Percentiles rank a stretch among this genome's conserved stretches.
Conservation (phyloP, 2,329 filamentous ascomycete species). For the Tolypocladium inflatum region DNA sequence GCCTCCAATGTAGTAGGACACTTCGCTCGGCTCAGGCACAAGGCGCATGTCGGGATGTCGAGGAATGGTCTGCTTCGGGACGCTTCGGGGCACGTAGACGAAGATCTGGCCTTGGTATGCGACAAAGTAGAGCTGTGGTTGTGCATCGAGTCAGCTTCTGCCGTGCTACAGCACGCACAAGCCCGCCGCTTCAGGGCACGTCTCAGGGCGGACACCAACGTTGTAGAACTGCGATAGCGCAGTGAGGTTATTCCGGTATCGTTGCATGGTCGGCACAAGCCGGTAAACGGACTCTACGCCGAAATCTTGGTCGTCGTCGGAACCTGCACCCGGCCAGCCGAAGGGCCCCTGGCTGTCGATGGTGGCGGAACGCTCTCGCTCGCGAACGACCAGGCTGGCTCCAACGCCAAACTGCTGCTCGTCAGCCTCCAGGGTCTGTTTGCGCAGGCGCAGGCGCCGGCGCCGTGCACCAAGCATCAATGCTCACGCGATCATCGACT, state of each 20-base stretch:
- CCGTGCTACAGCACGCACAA: neutral
- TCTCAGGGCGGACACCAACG: slow-evolving; percentile 18
- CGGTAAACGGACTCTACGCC: slow-evolving; percentile 15
- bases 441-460: neutral
- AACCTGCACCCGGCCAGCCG: slow-evolving; percentile 16
- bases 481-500: slow-evolving; percentile 24
- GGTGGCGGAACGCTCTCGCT: slow-evolving; percentile 19
- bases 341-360: slow-evolving; percentile 13
- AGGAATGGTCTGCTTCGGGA: slow-evolving; percentile 37
- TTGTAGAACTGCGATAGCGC: slow-evolving; percentile 49
- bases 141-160: neutral
- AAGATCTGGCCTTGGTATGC: slow-evolving; percentile 49
- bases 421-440: neutral
- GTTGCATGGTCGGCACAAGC: slow-evolving; percentile 23
- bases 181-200: neutral
- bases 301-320: slow-evolving; percentile 11
- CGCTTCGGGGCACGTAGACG: slow-evolving; percentile 41
- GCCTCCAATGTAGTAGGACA: slow-evolving; percentile 33
- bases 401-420: slow-evolving; percentile 24
- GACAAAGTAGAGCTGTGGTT: slow-evolving; percentile 46
- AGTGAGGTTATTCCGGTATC: slow-evolving; percentile 45
- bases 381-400: slow-evolving; percentile 20
- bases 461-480: neutral
- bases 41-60: slow-evolving; percentile 40
- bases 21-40: slow-evolving; percentile 29